phyloP scores from a whole-genome alignment of 2,329 filamentous ascomycete genomes.

The Pestalotiopsis sp. region DNA sequence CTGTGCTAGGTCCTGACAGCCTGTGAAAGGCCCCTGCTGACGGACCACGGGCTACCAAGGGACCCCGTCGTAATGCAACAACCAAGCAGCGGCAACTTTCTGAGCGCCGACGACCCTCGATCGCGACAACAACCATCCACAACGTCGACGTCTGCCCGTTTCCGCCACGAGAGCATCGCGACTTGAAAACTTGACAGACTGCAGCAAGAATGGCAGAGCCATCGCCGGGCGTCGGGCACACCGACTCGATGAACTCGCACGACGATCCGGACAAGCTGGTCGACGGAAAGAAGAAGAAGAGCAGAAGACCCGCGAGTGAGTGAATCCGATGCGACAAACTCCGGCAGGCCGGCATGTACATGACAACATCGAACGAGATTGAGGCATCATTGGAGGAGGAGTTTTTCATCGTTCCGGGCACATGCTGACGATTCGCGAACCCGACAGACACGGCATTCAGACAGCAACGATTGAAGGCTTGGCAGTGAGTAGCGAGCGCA shows the following conservation, averaged over 20 bases:
- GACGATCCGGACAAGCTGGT: slow-evolving; percentile 51
- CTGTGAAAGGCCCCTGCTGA: background rate
- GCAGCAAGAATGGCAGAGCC: slow-evolving; percentile 46
- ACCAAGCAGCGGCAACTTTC: background rate
- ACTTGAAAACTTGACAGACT: background rate
- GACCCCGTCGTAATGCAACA: background rate
- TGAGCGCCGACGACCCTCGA: background rate
- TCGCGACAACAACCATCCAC: background rate
- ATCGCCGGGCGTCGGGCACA: slow-evolving; percentile 42
- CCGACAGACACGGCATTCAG: slow-evolving; percentile 86
- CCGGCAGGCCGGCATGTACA: background rate
- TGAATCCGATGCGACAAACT: slow-evolving; percentile 31
- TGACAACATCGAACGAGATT: background rate
- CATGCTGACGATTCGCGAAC: slow-evolving; percentile 3
- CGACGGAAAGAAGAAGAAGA: slow-evolving; percentile 89
- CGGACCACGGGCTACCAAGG: background rate
- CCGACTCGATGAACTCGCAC: slow-evolving; percentile 56
- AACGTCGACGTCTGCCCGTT: background rate
- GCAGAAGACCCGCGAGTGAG: slow-evolving; percentile 84
- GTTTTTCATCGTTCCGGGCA: background rate
- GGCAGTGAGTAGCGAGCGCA: slow-evolving; percentile 71
- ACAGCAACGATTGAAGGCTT: slow-evolving; percentile 96
- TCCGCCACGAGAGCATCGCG: background rate
- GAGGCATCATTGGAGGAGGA: background rate
- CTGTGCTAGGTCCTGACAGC: background rate